A percentile compares a stretch with the other conserved stretches of the same genome.
These are phyloP conservation scores for Zhuliangozyma blackwelliae DNA, from an alignment of 1,139 yeast genomes.

Conservation along the genomic window DNA sequence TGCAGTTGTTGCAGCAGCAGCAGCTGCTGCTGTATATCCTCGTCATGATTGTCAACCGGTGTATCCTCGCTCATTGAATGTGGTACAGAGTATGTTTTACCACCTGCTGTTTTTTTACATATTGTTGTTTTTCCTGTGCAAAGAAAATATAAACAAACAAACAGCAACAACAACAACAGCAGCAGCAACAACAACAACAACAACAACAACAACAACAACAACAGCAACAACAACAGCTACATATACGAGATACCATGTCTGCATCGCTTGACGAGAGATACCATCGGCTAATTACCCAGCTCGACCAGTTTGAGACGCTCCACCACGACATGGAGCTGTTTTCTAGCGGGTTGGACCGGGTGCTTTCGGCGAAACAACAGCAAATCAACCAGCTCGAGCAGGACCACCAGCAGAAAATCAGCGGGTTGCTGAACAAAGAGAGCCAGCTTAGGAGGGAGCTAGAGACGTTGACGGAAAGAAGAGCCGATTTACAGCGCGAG, in stretches of 20 bases:
- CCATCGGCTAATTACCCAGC: conserved; percentile 3
- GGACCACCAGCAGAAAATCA: conserved; percentile 2
- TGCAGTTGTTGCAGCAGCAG: neutral
- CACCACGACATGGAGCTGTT: conserved; percentile 6
- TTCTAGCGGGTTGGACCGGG: conserved; percentile 4
- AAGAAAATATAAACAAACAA: neutral
- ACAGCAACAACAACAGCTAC: too few species aligned
- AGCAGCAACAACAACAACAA: neutral
- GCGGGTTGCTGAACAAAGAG: conserved; percentile 2
- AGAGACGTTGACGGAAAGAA: neutral
- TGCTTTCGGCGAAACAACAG: conserved; percentile 5
- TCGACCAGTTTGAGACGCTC: conserved; percentile 5
- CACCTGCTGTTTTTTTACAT: too few species aligned
- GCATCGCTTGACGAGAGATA: neutral
- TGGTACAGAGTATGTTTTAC: too few species aligned
- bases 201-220: too few species aligned
- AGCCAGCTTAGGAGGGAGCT: neutral
- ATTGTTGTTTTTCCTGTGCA: neutral
- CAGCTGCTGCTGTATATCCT: neutral
- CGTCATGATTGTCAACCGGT: neutral
- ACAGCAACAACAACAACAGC: conserved; percentile 1
- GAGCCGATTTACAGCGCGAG: neutral
- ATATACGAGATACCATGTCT: too few species aligned
- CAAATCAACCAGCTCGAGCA: conserved; percentile 3
- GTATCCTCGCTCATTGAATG: too few species aligned